Evolutionary conservation across 2,329 filamentous ascomycete genomes (phyloP).

Genomic region (Calonectria hawksworthii): DNA sequence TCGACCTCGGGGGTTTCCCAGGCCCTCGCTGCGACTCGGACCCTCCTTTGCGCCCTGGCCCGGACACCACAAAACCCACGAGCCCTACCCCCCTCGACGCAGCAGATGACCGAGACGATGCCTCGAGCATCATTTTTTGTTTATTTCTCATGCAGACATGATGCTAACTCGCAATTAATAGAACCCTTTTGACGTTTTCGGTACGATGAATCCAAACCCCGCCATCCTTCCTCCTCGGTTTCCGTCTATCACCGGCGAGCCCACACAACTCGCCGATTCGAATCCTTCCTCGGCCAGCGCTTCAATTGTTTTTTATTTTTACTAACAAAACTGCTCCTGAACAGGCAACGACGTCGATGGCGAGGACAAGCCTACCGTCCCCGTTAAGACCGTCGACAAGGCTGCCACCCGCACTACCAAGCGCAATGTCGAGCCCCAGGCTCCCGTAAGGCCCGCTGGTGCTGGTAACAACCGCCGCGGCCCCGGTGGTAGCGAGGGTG

Average conservation of each 20-base stretch:
- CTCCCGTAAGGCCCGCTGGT: constrained; percentile 65
- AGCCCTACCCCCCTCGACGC: neutral
- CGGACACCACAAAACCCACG: neutral
- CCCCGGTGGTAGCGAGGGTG: constrained; percentile 85
- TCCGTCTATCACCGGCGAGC: constrained; percentile 28
- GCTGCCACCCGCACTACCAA: constrained; percentile 80
- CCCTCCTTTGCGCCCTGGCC: constrained; percentile 9
- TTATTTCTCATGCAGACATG: neutral
- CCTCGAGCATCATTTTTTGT: neutral
- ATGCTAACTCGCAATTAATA: constrained; percentile 56
- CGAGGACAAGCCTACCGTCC: constrained; percentile 81
- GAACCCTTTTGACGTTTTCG: constrained; percentile 99
- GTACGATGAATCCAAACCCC: constrained; percentile 68
- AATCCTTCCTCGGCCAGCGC: constrained; percentile 27
- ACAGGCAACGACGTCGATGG: constrained; percentile 72
- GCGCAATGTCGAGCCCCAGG: constrained; percentile 86
- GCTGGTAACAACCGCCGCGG: constrained; percentile 65
- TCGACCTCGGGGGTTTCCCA: neutral
- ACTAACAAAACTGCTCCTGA: constrained; percentile 37
- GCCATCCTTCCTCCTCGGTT: constrained; percentile 36
- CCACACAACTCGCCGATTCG: constrained; percentile 36
- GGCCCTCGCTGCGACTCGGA: constrained; percentile 12
- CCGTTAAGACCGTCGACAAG: constrained; percentile 93
- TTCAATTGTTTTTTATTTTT: constrained; percentile 39
- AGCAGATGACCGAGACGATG: neutral